phyloP scores from a whole-genome alignment of 2,329 filamentous ascomycete genomes.

The Colletotrichum theobromicola region DNA sequence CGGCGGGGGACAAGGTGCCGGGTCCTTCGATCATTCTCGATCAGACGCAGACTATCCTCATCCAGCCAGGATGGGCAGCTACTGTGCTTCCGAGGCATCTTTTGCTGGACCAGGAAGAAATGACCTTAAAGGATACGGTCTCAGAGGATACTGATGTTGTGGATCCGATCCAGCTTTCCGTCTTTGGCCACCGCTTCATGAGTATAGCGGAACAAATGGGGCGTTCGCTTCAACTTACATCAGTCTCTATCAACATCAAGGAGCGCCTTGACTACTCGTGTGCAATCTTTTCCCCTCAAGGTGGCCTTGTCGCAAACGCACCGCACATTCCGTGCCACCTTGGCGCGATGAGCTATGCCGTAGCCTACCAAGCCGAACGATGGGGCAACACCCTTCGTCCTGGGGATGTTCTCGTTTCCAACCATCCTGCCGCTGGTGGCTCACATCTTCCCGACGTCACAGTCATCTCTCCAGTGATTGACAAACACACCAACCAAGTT shows the following conservation, averaged over 20 bases:
- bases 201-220: conserved; percentile 65
- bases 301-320: conserved; percentile 44
- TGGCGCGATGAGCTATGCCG: conserved; percentile 45
- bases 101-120: neutral
- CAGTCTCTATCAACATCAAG: conserved; percentile 55
- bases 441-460: conserved; percentile 47
- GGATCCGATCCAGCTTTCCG: conserved; percentile 58
- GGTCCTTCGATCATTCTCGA: neutral
- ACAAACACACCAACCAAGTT: conserved; percentile 25
- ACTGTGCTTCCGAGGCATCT: neutral
- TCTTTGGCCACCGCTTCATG: conserved; percentile 64
- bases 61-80: neutral
- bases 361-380: conserved; percentile 40
- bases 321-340: conserved; percentile 47
- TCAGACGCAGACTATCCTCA: neutral
- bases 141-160: conserved; percentile 22
- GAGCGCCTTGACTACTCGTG: conserved; percentile 49
- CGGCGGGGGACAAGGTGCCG: neutral
- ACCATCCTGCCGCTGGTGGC: conserved; percentile 43
- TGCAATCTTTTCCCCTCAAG: conserved; percentile 46
- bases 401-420: conserved; percentile 44
- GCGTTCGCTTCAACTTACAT: conserved; percentile 58
- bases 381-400: conserved; percentile 35
- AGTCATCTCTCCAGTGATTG: conserved; percentile 44
- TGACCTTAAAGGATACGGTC: neutral